These are phyloP conservation scores for Chrysoporthe austroafricana DNA, from an alignment of 2,329 filamentous ascomycete species.

Conservation along the genomic window DNA sequence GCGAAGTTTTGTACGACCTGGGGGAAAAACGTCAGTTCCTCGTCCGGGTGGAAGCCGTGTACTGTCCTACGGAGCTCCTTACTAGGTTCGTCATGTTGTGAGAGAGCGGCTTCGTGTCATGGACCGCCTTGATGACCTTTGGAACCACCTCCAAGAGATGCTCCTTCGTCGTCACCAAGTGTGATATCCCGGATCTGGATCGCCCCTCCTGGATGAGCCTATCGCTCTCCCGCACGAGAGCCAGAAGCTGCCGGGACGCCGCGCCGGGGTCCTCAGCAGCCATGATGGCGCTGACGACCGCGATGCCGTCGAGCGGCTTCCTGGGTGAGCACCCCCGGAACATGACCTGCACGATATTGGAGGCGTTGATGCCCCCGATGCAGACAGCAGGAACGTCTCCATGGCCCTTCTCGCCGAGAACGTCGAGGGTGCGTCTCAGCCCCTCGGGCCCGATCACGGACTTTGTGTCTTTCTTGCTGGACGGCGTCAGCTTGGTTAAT, in stretches of 20 bases:
- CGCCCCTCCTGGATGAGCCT: conserved; percentile 34
- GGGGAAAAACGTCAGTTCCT: background rate
- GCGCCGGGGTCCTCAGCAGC: conserved; percentile 68
- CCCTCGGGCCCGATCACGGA: conserved; percentile 76
- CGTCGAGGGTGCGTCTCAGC: conserved; percentile 66
- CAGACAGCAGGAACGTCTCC: conserved; percentile 68
- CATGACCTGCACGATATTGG: conserved; percentile 74
- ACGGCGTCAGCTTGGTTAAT: background rate
- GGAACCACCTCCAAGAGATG: conserved; percentile 38
- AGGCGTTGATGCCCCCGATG: conserved; percentile 84
- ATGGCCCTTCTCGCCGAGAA: conserved; percentile 56
- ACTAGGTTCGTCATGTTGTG: conserved; percentile 98
- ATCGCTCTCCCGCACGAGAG: conserved; percentile 53
- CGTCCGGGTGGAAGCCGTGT: background rate
- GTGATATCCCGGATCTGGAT: background rate
- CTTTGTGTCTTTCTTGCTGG: conserved; percentile 84
- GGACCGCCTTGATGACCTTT: conserved; percentile 63
- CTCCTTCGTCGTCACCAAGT: background rate
- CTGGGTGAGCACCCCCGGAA: conserved; percentile 63
- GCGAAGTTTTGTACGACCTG: conserved; percentile 89
- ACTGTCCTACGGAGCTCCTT: conserved; percentile 10
- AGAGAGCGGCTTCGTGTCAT: conserved; percentile 69
- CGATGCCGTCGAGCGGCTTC: conserved; percentile 77
- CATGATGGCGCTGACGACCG: conserved; percentile 88
- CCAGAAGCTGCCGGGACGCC: conserved; percentile 62